phyloP scores from a whole-genome alignment of 1,139 yeast species.

The Yueomyces sp. region DNA sequence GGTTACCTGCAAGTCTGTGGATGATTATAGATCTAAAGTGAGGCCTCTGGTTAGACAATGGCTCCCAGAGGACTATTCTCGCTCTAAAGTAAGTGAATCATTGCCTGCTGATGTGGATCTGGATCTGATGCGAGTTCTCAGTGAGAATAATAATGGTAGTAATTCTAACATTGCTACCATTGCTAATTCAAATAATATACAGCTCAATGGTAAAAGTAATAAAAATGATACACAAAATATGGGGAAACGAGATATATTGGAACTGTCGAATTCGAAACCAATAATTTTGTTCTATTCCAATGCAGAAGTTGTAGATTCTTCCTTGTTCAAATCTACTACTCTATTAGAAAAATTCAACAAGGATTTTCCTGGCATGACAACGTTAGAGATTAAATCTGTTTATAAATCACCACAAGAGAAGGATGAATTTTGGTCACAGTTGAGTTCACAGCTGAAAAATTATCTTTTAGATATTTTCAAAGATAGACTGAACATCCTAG shows the following conservation, averaged over 20 bases:
- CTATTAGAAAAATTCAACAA: slow-evolving; percentile 21
- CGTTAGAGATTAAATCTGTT: slow-evolving; percentile 21
- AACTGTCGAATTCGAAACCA: slow-evolving; percentile 6
- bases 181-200: background rate
- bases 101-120: no score
- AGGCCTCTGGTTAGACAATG: slow-evolving; percentile 77
- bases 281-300: slow-evolving; percentile 20
- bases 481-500: slow-evolving; percentile 10
- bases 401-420: slow-evolving; percentile 21
- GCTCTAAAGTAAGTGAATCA: slow-evolving; percentile 12
- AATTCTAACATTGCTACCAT: slow-evolving; percentile 10
- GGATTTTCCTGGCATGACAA: slow-evolving; percentile 20
- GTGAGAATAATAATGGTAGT: slow-evolving; percentile 14
- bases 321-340: slow-evolving; percentile 20
- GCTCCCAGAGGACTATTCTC: slow-evolving; percentile 39
- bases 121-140: no score
- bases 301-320: slow-evolving; percentile 20
- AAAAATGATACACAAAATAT: slow-evolving; percentile 15
- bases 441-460: slow-evolving; percentile 13
- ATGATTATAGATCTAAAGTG: slow-evolving; percentile 63
- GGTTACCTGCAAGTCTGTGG: slow-evolving; percentile 52
- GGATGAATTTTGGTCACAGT: slow-evolving; percentile 19
- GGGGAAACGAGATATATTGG: slow-evolving; percentile 3
- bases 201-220: slow-evolving; percentile 8
- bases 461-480: slow-evolving; percentile 16